These are phyloP conservation scores for Eucalyptus tenuipes DNA, from an alignment of 345 rosid species.

Conservation along the genomic window DNA sequence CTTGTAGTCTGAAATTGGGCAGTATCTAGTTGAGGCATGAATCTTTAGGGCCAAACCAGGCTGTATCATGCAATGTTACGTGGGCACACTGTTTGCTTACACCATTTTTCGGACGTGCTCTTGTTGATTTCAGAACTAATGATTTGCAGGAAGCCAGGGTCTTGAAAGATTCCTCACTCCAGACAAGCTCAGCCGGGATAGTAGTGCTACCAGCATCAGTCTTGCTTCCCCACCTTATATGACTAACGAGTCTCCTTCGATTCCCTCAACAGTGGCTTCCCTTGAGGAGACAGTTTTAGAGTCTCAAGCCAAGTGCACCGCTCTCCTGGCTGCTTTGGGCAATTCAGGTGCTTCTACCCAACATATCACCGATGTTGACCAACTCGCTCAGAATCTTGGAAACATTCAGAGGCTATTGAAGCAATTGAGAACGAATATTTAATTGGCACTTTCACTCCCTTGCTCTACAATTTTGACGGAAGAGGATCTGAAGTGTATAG, in stretches of 20 bases:
- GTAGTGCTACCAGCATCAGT: constrained; percentile 21
- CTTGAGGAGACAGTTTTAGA: constrained; percentile 64
- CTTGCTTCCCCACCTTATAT: constrained; percentile 15
- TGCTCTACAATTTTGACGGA: constrained; percentile 8
- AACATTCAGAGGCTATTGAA: constrained; percentile 45
- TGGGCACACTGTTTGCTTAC: not conserved
- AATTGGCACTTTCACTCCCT: not conserved
- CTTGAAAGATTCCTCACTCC: constrained; percentile 70
- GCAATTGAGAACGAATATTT: constrained; percentile 54
- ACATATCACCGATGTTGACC: constrained; percentile 23
- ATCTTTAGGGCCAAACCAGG: not conserved
- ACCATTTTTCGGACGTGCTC: not conserved
- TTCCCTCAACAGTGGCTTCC: constrained; percentile 42
- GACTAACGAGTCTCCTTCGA: constrained; percentile 4
- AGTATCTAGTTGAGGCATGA: not conserved
- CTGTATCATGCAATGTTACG: not conserved
- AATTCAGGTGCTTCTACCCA: constrained; percentile 22
- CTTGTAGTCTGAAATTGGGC: not conserved
- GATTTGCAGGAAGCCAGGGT: constrained; percentile 68
- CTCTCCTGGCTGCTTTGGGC: constrained; percentile 23
- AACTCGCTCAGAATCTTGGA: constrained; percentile 57
- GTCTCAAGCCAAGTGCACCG: constrained; percentile 53
- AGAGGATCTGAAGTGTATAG: not conserved
- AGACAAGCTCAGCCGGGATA: constrained; percentile 24
- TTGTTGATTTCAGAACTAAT: not conserved